Conservation (phyloP, 2,329 filamentous ascomycete species). For the Diaporthe ilicicola region DNA sequence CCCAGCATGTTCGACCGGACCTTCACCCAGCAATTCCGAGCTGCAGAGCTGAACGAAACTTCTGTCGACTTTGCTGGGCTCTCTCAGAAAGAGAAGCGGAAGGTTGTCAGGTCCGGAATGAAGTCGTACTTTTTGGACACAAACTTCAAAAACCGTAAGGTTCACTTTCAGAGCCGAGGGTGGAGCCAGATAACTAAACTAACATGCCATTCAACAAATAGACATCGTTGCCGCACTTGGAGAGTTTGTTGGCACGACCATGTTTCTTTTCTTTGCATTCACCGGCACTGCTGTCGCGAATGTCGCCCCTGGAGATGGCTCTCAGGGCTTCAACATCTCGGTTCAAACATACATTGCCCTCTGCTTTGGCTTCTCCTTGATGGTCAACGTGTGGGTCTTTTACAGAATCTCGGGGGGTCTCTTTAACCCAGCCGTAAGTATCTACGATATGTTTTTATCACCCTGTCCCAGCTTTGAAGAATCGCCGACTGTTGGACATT, state of each 20-base stretch:
- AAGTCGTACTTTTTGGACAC: background rate
- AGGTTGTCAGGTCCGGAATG: background rate
- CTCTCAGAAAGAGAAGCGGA: slow-evolving; percentile 16
- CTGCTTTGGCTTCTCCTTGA: slow-evolving; percentile 53
- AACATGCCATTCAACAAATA: background rate
- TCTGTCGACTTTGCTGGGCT: background rate
- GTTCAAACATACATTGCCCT: slow-evolving; percentile 49
- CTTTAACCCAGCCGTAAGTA: slow-evolving; percentile 47
- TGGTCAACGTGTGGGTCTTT: slow-evolving; percentile 59
- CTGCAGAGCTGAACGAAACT: background rate
- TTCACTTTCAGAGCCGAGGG: background rate
- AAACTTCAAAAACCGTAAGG: slow-evolving; percentile 7
- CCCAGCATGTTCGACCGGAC: background rate
- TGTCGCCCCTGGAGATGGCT: slow-evolving; percentile 21
- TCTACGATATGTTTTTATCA: background rate
- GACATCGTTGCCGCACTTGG: slow-evolving; percentile 35
- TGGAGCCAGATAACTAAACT: too few relatives aligned
- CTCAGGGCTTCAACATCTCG: slow-evolving; percentile 22
- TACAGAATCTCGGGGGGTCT: slow-evolving; percentile 55
- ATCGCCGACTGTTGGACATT: background rate
- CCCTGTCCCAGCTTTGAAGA: background rate
- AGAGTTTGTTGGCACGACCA: slow-evolving; percentile 53
- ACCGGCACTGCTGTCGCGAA: slow-evolving; percentile 42
- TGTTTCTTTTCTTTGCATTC: slow-evolving; percentile 54
- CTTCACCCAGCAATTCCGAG: slow-evolving; percentile 15